Evolutionary conservation across 2,329 filamentous ascomycete genomes (phyloP).

Genomic region (Xylaria sp.): DNA sequence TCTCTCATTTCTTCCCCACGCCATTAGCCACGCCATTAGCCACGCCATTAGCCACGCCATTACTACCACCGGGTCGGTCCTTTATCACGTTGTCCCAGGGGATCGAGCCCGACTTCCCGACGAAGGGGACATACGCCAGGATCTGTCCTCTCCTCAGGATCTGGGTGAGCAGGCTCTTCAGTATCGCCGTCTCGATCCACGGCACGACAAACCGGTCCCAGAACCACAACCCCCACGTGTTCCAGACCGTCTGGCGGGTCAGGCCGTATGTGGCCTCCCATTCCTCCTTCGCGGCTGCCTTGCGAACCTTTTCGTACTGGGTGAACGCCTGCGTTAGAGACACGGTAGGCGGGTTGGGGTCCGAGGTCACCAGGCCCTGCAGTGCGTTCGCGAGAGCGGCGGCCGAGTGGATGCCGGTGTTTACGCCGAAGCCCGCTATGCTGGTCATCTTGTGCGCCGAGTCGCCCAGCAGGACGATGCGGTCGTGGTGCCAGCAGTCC

Average conservation of each 20-base stretch:
- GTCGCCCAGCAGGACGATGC: constrained; percentile 8
- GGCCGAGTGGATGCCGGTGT: constrained; percentile 5
- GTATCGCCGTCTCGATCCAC: constrained; percentile 9
- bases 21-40: no score
- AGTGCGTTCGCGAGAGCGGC: constrained; percentile 9
- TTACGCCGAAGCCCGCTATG: constrained; percentile 6
- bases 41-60: no score
- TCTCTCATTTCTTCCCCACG: no score
- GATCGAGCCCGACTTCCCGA: constrained; percentile 3
- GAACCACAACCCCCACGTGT: constrained; percentile 11
- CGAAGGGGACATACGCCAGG: constrained; percentile 11
- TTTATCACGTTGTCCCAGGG: no score
- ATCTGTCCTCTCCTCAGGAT: constrained; percentile 9
- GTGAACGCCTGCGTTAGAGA: constrained; percentile 8
- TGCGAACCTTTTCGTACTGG: constrained; percentile 4
- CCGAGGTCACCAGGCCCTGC: not conserved
- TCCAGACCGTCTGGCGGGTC: constrained; percentile 6
- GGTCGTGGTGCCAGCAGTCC: constrained; percentile 6
- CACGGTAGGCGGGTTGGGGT: constrained; percentile 3
- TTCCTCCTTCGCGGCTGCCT: not conserved
- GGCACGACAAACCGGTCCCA: constrained; percentile 13
- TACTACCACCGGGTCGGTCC: no score
- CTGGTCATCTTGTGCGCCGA: constrained; percentile 3
- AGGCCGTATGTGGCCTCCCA: not conserved
- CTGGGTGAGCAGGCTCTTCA: not conserved